Percentiles rank a stretch among this genome's conserved stretches.
Evolutionary conservation across 805 yeast species (phyloP).

Genomic region (Starmerella stellata): DNA sequence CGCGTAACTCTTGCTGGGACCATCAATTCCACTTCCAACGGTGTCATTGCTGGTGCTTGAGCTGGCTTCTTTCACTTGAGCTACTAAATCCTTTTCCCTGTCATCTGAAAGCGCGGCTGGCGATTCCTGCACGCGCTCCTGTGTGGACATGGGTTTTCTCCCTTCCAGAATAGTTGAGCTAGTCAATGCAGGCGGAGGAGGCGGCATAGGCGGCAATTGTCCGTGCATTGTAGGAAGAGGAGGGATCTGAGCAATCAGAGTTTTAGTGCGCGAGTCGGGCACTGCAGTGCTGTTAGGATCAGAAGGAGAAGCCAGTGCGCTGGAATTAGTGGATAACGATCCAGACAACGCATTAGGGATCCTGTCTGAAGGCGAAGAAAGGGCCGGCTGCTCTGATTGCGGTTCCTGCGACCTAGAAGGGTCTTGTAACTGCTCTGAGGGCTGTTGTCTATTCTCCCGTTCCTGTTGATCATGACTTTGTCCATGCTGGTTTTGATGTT

Average conservation of each 20-base stretch:
- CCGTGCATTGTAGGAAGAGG: constrained; percentile 9
- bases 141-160: not conserved
- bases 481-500: too few species aligned
- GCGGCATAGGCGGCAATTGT: constrained; percentile 15
- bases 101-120: not conserved
- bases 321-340: too few species aligned
- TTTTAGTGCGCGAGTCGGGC: not conserved
- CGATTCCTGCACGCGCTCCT: not conserved
- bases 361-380: too few species aligned
- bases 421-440: too few species aligned
- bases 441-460: too few species aligned
- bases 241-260: constrained; percentile 7
- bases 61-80: not conserved
- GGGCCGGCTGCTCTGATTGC: too few species aligned
- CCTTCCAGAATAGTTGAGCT: not conserved
- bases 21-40: too few species aligned
- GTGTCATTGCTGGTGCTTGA: not conserved
- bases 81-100: not conserved
- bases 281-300: too few species aligned
- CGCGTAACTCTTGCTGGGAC: not conserved
- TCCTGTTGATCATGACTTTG: too few species aligned
- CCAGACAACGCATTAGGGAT: too few species aligned
- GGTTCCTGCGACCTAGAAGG: too few species aligned
- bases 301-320: too few species aligned
- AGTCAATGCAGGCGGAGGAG: constrained; percentile 14